Evolutionary conservation across 2,329 filamentous ascomycete species (phyloP), one percentile per base, ranked within the genome.

Genomic region (Huntiella decipiens): DNA sequence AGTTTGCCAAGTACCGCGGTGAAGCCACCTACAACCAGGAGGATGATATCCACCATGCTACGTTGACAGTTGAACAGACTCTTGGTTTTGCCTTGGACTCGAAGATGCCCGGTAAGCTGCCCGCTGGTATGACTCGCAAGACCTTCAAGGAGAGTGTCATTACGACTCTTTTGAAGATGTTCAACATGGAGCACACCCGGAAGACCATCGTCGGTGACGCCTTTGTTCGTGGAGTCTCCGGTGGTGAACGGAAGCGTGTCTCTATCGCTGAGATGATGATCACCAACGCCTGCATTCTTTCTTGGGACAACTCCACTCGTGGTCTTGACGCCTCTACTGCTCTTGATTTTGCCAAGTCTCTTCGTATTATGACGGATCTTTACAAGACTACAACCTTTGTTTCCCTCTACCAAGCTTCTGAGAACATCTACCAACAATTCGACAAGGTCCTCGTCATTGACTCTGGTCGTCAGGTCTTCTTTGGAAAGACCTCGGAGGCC

Each of bases 171-270:
- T 66, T 94, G 44, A 84, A 83, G 56, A 91, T 92, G 82, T 92
- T 94, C 67, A 91, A 88, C 57, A 93, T 94, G 45, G 81, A 87
- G 59, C 85, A 94, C 60, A 92, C 85, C 0, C 72, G 75, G 44
- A 73, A 86, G 57, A 95, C 87, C 0, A 75, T 88, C 28, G 84
- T 94, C 19, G 87, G 87, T 5, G 81, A 91, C 51, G 73, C 75
- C 1, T 85, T 88, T 51, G 71, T 91, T 15, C 77, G 82, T 43
- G 86, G 85, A 58, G 70, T 92, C 0, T 84, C 77, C 39, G 85
- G 82, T 51, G 82, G 79, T 47, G 83, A 88, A 61, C 68, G 80
- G 46, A 85, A 85, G 63, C 77, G 82, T 51, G 82, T 87, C 5
- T 82, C 77, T 16, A 88, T 92, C 50, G 81, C 82, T 1, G 84